phyloP scores from a whole-genome alignment of 1,284 basidiomycete species.

The Caloboletus firmus region DNA sequence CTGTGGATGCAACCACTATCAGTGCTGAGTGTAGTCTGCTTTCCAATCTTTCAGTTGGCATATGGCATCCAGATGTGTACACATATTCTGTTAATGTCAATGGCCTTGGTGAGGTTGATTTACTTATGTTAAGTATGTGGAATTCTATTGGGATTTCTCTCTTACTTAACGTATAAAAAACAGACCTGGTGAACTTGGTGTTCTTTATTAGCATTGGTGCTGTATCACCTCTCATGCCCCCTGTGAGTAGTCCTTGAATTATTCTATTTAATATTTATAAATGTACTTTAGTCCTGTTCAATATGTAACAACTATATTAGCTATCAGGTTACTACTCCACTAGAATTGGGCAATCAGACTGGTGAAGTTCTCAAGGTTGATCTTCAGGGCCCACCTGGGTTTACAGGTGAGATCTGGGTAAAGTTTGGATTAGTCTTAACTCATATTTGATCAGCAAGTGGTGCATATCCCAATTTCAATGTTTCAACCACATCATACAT shows the following conservation, averaged over 20 bases:
- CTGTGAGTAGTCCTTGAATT: background rate
- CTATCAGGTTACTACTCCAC: background rate
- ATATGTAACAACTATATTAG: background rate
- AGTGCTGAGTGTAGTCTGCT: conserved; percentile 12
- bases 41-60: background rate
- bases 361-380: background rate
- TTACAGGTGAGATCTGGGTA: background rate
- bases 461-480: background rate
- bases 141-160: background rate
- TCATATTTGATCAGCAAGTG: background rate
- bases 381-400: no score
- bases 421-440: no score
- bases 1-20: conserved; percentile 13
- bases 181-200: background rate
- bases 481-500: conserved; percentile 2
- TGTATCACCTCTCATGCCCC: no score
- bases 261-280: background rate
- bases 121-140: background rate
- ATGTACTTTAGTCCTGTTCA: background rate
- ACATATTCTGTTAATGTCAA: background rate
- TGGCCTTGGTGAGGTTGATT: conserved; percentile 3
- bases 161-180: background rate
- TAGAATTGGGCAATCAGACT: conserved; percentile 4
- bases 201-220: no score
- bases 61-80: background rate